Base-by-base conservation (phyloP, 208 protist species). In the Crithidia thermophila region DNA sequence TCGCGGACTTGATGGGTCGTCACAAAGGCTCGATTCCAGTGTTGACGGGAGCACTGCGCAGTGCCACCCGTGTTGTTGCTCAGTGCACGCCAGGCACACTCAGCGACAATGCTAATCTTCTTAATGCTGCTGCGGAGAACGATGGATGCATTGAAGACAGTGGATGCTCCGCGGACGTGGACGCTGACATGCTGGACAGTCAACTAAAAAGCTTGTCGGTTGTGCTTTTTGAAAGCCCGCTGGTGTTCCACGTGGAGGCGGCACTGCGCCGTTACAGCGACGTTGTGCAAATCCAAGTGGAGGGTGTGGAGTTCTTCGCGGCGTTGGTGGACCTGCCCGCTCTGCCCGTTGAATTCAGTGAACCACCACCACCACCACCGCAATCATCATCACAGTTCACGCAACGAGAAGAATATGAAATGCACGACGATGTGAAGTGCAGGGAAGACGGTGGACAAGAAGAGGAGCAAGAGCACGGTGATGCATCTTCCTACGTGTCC, bases 261-360 rank as follows among this genome's bases (percentile, higher is more conserved):
- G 71, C 79, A n/a, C 56, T 88, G 47, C 52, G 76, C 30, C 53
- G 75, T 33, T 82, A 87, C 61, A 33, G 37, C 6, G 57, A 64
- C 20, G 71, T 55, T 25, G 55, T 53, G 23, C 56, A 36, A 36
- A 63, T 94, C 70, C 76, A 75, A 47, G 56, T 64, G 18, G 70
- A 68, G 30, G 76, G 67, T 1, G 57, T 78, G 14, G 30, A 39
- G 8, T 79, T 91, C 40, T 82, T 91, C 31, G 60, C 79, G 14
- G 69, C 64, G 1, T 40, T 91, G 11, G 83, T 79, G 34, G 65
- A 77, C 30, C 52, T 85, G 20, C 74, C 65, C 4, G 20, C 36
- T 14, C 28, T 51, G 33, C 13, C 23, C n/a, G n/a, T n/a, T n/a
- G n/a, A n/a, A n/a, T n/a, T n/a, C n/a, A n/a, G n/a, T n/a, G n/a